Percentiles rank a stretch among this genome's conserved stretches.
Evolutionary conservation across 2,329 filamentous ascomycete genomes (phyloP).

Genomic region (Aspergillus unguis): DNA sequence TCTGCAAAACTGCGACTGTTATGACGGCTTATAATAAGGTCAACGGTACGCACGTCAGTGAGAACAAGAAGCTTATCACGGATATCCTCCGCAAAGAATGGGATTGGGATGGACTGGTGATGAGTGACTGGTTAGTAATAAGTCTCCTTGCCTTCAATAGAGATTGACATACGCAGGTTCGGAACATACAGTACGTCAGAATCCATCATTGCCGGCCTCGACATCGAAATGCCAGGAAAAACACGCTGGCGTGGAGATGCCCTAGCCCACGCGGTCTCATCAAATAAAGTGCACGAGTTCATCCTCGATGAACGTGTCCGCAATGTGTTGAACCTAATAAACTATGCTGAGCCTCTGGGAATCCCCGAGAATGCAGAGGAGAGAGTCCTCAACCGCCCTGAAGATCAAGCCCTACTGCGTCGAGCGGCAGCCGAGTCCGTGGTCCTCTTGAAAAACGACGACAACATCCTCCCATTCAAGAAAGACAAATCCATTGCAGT

Average conservation of each 20-base stretch:
- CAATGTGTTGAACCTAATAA: slow-evolving; percentile 58
- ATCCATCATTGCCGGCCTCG: slow-evolving; percentile 45
- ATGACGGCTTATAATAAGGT: slow-evolving; percentile 61
- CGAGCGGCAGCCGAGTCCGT: slow-evolving; percentile 66
- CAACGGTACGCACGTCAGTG: slow-evolving; percentile 50
- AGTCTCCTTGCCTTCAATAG: not conserved
- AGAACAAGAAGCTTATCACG: slow-evolving; percentile 40
- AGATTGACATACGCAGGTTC: slow-evolving; percentile 31
- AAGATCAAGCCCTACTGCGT: slow-evolving; percentile 63
- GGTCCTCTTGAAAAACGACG: slow-evolving; percentile 71
- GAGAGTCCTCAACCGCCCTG: slow-evolving; percentile 54
- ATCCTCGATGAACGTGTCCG: slow-evolving; percentile 58
- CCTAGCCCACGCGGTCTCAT: slow-evolving; percentile 47
- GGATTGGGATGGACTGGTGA: slow-evolving; percentile 46
- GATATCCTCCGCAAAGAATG: slow-evolving; percentile 47
- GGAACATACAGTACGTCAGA: slow-evolving; percentile 47
- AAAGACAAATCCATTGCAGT: slow-evolving; percentile 48
- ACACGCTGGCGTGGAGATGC: slow-evolving; percentile 42
- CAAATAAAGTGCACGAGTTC: slow-evolving; percentile 55
- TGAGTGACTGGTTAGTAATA: slow-evolving; percentile 44
- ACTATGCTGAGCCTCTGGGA: slow-evolving; percentile 53
- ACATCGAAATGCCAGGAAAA: slow-evolving; percentile 49
- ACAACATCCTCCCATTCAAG: slow-evolving; percentile 57
- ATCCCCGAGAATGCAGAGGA: slow-evolving; percentile 57
- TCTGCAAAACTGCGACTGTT: slow-evolving; percentile 53